Percentiles rank a stretch among this genome's conserved stretches.
phyloP scores from a whole-genome alignment of 2,329 filamentous ascomycete genomes.

The Epichloe coenophiala region DNA sequence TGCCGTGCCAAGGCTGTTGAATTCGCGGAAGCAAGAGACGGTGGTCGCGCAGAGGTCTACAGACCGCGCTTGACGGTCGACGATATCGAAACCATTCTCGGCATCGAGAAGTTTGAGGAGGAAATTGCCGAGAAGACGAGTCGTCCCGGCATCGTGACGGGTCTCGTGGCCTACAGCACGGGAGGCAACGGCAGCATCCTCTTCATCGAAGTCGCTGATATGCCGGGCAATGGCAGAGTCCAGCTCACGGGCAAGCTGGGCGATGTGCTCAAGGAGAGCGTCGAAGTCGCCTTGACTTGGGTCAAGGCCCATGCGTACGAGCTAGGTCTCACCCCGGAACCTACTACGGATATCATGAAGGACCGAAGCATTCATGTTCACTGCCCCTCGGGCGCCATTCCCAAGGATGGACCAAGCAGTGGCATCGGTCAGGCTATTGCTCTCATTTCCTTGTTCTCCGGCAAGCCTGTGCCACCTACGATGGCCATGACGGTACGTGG shows the following conservation, averaged over 20 bases:
- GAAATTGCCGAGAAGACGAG: conserved; percentile 80
- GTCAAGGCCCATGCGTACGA: conserved; percentile 93
- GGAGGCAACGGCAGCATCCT: conserved; percentile 91
- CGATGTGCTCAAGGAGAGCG: conserved; percentile 91
- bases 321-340: conserved; percentile 67
- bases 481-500: conserved; percentile 79
- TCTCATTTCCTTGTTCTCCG: conserved; percentile 78
- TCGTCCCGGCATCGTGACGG: conserved; percentile 86
- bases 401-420: conserved; percentile 79
- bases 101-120: conserved; percentile 87
- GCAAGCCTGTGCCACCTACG: conserved; percentile 73
- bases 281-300: conserved; percentile 93
- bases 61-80: conserved; percentile 57
- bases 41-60: conserved; percentile 54
- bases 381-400: conserved; percentile 86
- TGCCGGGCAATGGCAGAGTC: conserved; percentile 84
- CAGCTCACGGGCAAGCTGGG: conserved; percentile 94
- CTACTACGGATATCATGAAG: conserved; percentile 89
- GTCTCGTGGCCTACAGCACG: conserved; percentile 84
- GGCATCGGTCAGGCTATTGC: conserved; percentile 91
- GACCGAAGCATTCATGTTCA: conserved; percentile 89
- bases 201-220: conserved; percentile 96
- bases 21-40: conserved; percentile 79
- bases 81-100: conserved; percentile 81
- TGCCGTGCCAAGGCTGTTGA: conserved; percentile 93